These are phyloP conservation scores for Butyriboletus regius DNA, from an alignment of 1,284 basidiomycete species.

Conservation along the genomic window DNA sequence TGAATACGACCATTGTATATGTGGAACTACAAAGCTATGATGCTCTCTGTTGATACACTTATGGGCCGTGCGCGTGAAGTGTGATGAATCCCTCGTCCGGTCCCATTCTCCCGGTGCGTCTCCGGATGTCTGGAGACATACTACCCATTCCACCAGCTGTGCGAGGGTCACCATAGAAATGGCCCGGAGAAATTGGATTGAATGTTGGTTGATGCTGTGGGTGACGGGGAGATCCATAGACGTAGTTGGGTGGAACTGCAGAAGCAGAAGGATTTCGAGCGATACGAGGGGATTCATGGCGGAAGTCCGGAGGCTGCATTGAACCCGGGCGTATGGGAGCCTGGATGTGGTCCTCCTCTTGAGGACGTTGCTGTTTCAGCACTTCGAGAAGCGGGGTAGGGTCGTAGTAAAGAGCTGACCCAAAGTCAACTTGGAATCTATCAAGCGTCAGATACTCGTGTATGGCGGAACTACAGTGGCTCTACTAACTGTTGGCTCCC, in stretches of 20 bases:
- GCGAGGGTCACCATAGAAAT: constrained; percentile 34
- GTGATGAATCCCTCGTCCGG: constrained; percentile 32
- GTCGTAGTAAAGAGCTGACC: constrained; percentile 50
- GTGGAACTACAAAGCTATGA: constrained; percentile 1
- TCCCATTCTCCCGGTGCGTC: constrained; percentile 30
- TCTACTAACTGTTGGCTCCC: constrained; percentile 66
- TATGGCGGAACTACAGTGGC: background rate
- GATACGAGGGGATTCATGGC: constrained; percentile 30
- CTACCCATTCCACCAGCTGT: constrained; percentile 28
- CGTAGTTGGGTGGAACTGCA: constrained; percentile 25
- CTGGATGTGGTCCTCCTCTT: constrained; percentile 27
- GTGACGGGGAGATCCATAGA: constrained; percentile 34
- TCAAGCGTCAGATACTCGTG: constrained; percentile 3
- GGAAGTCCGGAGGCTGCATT: constrained; percentile 33
- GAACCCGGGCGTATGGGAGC: constrained; percentile 17
- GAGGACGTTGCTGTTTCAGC: constrained; percentile 33
- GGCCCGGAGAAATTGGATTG: constrained; percentile 28
- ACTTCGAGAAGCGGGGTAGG: constrained; percentile 40
- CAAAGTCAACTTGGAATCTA: constrained; percentile 45
- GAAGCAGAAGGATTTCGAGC: constrained; percentile 26
- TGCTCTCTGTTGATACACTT: constrained; percentile 12
- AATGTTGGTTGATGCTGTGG: constrained; percentile 30
- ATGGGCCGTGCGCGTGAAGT: constrained; percentile 31
- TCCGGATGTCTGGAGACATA: constrained; percentile 37
- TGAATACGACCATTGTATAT: background rate